phyloP scores from a whole-genome alignment of 2,329 filamentous ascomycete species.

The Magnaporthales sp. region DNA sequence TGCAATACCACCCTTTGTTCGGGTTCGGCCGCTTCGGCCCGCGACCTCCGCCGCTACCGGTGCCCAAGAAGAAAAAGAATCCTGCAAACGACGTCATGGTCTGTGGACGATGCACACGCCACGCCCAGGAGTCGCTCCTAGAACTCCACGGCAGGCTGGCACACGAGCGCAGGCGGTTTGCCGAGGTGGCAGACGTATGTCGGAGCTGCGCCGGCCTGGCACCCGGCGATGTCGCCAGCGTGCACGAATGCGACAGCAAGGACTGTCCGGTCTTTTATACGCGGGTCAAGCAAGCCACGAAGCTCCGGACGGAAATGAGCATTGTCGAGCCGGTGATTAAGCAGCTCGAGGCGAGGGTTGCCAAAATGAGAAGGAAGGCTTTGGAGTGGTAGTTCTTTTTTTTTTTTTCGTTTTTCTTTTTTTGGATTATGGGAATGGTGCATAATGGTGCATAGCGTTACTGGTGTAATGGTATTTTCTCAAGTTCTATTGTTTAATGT shows the following conservation, averaged over 20 bases:
- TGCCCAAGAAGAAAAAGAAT: slow-evolving; percentile 1
- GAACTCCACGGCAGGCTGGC: slow-evolving; percentile 54
- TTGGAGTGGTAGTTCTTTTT: slow-evolving; percentile 21
- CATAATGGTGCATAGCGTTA: background rate
- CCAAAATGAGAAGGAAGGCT: slow-evolving; percentile 15
- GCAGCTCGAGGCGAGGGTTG: slow-evolving; percentile 19
- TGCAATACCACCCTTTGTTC: background rate
- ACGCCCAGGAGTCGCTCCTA: slow-evolving; percentile 52
- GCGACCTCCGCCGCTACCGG: background rate
- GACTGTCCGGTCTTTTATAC: slow-evolving; percentile 93
- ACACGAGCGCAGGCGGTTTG: slow-evolving; percentile 52
- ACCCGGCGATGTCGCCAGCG: slow-evolving; percentile 63
- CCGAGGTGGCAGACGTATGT: slow-evolving; percentile 64
- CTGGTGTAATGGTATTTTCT: background rate
- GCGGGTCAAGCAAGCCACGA: slow-evolving; percentile 52
- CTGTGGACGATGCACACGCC: slow-evolving; percentile 47
- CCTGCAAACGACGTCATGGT: slow-evolving; percentile 23
- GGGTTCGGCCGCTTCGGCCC: background rate
- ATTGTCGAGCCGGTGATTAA: slow-evolving; percentile 24
- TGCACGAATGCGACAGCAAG: slow-evolving; percentile 63
- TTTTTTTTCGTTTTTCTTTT: background rate
- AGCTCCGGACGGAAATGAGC: slow-evolving; percentile 30
- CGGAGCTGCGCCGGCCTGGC: slow-evolving; percentile 68
- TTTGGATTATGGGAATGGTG: background rate
- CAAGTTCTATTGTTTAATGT: background rate